Percentiles rank a stretch among this genome's conserved stretches.
phyloP scores from a whole-genome alignment of 306 rosid species.

The Comarum palustre region DNA sequence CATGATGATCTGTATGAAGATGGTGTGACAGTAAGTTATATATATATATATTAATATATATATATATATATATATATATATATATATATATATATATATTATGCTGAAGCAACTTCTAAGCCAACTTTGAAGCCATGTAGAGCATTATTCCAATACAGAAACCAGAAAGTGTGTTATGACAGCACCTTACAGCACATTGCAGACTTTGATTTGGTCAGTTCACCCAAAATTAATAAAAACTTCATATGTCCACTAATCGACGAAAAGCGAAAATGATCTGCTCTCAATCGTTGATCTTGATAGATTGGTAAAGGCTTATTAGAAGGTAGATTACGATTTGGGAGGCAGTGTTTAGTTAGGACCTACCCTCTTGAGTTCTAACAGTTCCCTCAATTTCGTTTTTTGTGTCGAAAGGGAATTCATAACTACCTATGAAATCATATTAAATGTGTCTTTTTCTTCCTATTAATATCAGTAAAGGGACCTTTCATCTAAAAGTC shows the following conservation, averaged over 20 bases:
- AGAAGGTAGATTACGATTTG: background rate
- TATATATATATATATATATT: background rate
- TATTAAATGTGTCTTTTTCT: background rate
- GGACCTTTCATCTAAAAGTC: background rate
- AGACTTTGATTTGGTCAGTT: background rate
- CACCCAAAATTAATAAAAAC: background rate
- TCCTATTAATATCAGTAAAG: background rate
- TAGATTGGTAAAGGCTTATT: background rate
- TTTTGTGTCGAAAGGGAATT: background rate
- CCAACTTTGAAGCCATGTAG: background rate
- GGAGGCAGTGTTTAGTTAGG: background rate
- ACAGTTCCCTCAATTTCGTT: background rate
- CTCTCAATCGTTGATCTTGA: background rate
- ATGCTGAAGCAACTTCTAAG: background rate
- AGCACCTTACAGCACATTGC: constrained; percentile 3
- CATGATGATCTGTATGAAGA: background rate
- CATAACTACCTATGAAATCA: background rate
- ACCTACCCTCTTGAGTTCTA: background rate
- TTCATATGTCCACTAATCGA: background rate
- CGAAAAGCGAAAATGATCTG: background rate
- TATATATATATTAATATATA: too few relatives aligned
- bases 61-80: too few relatives aligned
- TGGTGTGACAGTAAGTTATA: background rate
- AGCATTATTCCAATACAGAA: background rate
- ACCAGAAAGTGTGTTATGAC: constrained; percentile 7